Base-by-base conservation (phyloP, 495 filamentous ascomycete species). In the Tuber umbilicatum region DNA sequence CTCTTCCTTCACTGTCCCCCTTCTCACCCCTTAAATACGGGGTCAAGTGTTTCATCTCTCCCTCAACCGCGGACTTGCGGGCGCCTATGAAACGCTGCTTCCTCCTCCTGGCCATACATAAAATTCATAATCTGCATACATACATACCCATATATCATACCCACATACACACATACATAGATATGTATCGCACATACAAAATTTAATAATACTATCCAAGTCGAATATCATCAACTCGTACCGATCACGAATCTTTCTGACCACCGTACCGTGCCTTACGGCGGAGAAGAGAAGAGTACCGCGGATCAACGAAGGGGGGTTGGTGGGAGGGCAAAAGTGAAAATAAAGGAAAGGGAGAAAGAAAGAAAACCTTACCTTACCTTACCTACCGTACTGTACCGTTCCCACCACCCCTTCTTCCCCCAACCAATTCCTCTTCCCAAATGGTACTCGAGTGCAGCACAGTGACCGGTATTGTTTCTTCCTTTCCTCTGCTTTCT, bases 41-140 rank as follows among this genome's bases (percentile, higher is more conserved):
- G 77, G 77, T 75, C 37, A 74, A 50, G 69, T 47, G 77, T 79
- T 79, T 79, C 77, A 79, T 31, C 72, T 69, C 17, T 45, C 69
- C 77, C 76, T 79, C 77, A 78, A 78, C 75, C 72, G 72, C 77
- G 72, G 70, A 76, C 43, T 76, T 76, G 74, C 76, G 76, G 77
- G 77, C 77, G 77, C 76, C 77, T 79, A 79, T 79, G 77, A 79
- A 79, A 79, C 77, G 72, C 69, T 70, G 45, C 37, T 31, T 39
- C 35, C 37, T 37, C 38, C 35, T 70, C 70, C 73, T 70, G 43
- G 23, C 68, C 60, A 39, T 42, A 43, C 42, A 70, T 67, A 64
- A 37, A 45, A 68, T 69, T 68, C 41, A 74, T 47, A 60, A 55
- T 41, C 50, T 70, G 70, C 74, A 72, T 76, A 68, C 70, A 42